Evolutionary conservation across 306 rosid species (phyloP), one percentile per base, ranked within the genome.

Genomic region (Gastrolobium bilobum): DNA sequence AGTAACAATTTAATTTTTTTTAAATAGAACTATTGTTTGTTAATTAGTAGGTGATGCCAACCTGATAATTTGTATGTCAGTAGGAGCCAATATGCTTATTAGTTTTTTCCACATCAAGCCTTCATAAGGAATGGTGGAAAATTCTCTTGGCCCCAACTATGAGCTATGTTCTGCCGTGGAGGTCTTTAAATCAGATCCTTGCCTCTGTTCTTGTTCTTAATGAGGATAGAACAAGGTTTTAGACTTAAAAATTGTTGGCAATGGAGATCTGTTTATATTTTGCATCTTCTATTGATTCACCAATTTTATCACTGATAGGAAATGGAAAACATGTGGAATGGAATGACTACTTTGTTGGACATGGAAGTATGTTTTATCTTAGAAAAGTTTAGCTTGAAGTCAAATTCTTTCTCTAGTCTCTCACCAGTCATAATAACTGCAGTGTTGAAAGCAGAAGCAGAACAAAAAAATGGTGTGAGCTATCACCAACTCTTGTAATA

Each of bases 381-480:
- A 26, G 20, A 39, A 29, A 11, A 10, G 3, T 26, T 40, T 56
- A 39, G 40, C 11, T 7, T 3, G 29, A 34, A 57, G 42, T 56
- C 14, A 10, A 40, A 42, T 10, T 30, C 29, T 29, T 29, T 11
- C 20, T 37, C 13, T 62, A n/a, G 71, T 7, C 39, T 61, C 39
- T 74, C 34, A 29, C 4, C 44, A 59, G 30, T 34, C 59, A 74
- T 11, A 34, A 31, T 30, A 47, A 31, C 37, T 30, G 14, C 59
- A 46, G 38, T 57, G 34, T 47, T 57, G 15, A 65, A 54, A 54
- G 47, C 40, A 26, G 51, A 73, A 48, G 59, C 63, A 13, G 15
- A 66, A 37, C 34, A 69, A 51, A 13, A 52, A 54, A 35, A 52
- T 73, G 52, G 58, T 68, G 50, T 69, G 54, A 62, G 20, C 82